These are phyloP conservation scores for Tausonia pullulans DNA, from an alignment of 1,284 basidiomycete species.

Conservation along the genomic window DNA sequence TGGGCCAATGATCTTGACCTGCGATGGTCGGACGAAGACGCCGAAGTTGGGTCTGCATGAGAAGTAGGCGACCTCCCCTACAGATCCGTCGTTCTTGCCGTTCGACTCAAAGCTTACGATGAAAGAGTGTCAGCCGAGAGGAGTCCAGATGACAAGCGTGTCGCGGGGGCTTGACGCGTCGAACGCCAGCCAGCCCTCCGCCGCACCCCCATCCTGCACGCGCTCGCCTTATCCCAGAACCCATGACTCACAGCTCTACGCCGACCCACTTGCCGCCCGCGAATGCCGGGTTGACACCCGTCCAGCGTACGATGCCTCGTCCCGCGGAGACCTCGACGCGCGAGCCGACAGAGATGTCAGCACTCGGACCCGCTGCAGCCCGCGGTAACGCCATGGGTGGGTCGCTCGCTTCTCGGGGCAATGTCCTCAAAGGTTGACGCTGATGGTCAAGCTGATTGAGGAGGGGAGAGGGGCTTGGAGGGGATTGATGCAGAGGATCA, in stretches of 20 bases:
- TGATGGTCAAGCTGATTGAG: too few species aligned
- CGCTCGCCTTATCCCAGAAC: background rate
- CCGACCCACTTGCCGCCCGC: constrained; percentile 89
- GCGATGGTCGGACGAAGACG: constrained; percentile 81
- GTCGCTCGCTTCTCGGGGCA: too few species aligned
- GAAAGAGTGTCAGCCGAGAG: background rate
- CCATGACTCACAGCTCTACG: constrained; percentile 56
- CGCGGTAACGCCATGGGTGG: too few species aligned
- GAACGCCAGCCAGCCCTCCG: too few species aligned
- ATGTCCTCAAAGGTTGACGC: too few species aligned
- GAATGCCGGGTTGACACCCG: constrained; percentile 68
- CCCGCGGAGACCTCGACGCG: constrained; percentile 67
- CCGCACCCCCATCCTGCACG: too few species aligned
- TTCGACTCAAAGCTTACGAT: constrained; percentile 43
- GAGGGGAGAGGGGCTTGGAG: too few species aligned
- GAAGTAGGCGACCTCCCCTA: constrained; percentile 77
- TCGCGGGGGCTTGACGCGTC: too few species aligned
- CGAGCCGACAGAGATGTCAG: constrained; percentile 45
- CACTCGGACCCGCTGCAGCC: background rate
- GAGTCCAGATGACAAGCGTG: too few species aligned
- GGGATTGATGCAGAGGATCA: too few species aligned
- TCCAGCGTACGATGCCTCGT: constrained; percentile 74
- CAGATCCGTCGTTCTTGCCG: constrained; percentile 93
- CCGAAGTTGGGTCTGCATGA: constrained; percentile 64
- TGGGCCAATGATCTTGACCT: constrained; percentile 49